Evolutionary conservation across 2,329 filamentous ascomycete species (phyloP).

Genomic region (Fusarium pilosicola): DNA sequence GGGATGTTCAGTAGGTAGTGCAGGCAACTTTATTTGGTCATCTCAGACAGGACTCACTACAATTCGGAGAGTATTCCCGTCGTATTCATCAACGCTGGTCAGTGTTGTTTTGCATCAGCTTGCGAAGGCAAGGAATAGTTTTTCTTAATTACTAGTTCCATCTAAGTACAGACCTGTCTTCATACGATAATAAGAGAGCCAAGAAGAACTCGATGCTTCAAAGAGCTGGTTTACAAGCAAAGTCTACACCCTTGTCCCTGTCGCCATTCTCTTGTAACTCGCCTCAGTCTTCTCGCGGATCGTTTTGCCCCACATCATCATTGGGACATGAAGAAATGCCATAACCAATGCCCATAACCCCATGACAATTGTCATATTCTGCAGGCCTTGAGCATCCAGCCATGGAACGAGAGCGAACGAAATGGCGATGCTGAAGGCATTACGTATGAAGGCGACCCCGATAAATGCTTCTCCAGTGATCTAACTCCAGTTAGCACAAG

Average conservation of each 20-base stretch:
- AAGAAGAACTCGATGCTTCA: neutral
- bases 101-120: accelerated
- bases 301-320: slow-evolving; percentile 20
- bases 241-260: neutral
- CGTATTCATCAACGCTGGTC: neutral
- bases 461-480: slow-evolving; percentile 26
- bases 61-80: neutral
- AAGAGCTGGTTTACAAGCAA: neutral
- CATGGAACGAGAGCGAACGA: slow-evolving; percentile 25
- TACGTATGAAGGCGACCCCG: slow-evolving; percentile 12
- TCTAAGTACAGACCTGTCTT: neutral
- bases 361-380: slow-evolving; percentile 26
- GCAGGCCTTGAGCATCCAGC: slow-evolving; percentile 17
- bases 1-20: too few relatives aligned
- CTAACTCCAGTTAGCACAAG: neutral
- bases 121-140: accelerated
- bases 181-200: neutral
- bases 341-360: slow-evolving; percentile 11
- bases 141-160: accelerated
- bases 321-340: slow-evolving; percentile 10
- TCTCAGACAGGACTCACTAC: too few relatives aligned
- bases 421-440: slow-evolving; percentile 26
- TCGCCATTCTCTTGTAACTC: slow-evolving; percentile 14
- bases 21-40: too few relatives aligned
- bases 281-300: slow-evolving; percentile 10